These are phyloP conservation scores for Noccaea bulbosa DNA, from an alignment of 345 rosid species.

Conservation along the genomic window DNA sequence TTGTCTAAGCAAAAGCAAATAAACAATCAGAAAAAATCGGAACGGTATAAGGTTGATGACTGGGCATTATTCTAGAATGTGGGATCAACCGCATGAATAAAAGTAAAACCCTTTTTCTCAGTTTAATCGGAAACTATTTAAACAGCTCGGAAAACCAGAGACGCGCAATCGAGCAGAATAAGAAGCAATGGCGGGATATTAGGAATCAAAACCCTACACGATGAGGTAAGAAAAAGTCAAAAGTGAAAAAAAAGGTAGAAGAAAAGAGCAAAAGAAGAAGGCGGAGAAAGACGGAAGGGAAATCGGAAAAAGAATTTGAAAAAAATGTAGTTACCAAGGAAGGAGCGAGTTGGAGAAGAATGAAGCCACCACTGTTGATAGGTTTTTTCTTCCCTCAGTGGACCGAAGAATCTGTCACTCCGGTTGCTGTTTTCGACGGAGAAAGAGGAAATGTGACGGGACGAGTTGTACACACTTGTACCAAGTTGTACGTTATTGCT, in stretches of 20 bases:
- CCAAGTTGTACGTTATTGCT: not conserved
- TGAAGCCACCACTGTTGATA: constrained; percentile 32
- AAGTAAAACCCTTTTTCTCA: not conserved
- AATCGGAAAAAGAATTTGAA: not conserved
- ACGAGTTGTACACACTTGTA: not conserved
- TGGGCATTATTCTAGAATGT: constrained; percentile 2
- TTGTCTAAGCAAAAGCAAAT: constrained; percentile 1
- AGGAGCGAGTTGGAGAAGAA: constrained; percentile 40
- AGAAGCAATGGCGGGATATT: constrained; percentile 31
- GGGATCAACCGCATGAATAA: constrained; percentile 5
- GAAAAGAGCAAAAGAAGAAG: not conserved
- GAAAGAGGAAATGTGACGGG: not conserved
- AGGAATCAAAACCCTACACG: constrained; percentile 20
- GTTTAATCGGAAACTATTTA: constrained; percentile 1
- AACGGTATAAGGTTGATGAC: constrained; percentile 2
- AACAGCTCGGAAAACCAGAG: not conserved
- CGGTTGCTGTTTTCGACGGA: constrained; percentile 28
- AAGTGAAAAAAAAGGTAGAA: not conserved
- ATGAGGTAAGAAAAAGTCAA: constrained; percentile 19
- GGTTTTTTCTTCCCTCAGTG: constrained; percentile 10
- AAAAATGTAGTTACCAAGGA: constrained; percentile 29
- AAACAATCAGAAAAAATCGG: not conserved
- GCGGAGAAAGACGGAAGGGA: not conserved
- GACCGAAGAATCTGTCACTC: not conserved
- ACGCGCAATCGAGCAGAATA: not conserved